Base-by-base conservation (phyloP, 23 red algal genomes). In the Gracilaria domingensis region DNA sequence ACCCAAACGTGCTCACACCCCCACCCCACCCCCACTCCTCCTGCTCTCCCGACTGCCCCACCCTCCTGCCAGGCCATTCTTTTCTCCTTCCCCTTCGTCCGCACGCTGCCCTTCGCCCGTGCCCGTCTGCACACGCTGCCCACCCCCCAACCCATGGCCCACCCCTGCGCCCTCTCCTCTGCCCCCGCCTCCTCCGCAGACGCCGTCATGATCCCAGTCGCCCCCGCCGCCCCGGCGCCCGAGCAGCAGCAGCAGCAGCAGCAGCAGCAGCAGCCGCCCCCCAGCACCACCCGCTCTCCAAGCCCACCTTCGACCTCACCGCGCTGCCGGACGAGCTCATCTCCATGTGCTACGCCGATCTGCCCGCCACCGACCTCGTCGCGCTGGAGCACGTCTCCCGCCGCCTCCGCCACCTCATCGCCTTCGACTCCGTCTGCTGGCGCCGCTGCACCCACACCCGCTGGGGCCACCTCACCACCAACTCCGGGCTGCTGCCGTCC, bases 241-340 rank as follows among this genome's bases (percentile, higher is more conserved):
- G n/a, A n/a, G n/a, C n/a, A n/a, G n/a, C n/a, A n/a, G n/a, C n/a
- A n/a, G n/a, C n/a, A n/a, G n/a, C n/a, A n/a, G n/a, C n/a, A n/a
- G n/a, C n/a, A n/a, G n/a, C n/a, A n/a, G n/a, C n/a, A n/a, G n/a
- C n/a, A n/a, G n/a, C n/a, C n/a, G n/a, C n/a, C n/a, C n/a, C n/a
- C n/a, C n/a, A n/a, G n/a, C n/a, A n/a, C n/a, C n/a, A n/a, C 34
- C 36, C 69, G 23, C 69, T 29, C 21, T 29, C 69, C 69, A 74
- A 37, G 34, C 69, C 69, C 69, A 42, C 72, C 72, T 77, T 77
- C 42, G 72, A 77, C 42, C 80, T 97, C 39, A 86, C 82, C n/a
- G 89, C 88, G 14, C 92, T 97, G 11, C 95, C 95, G 12, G 91
- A 97, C 33, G 95, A 97, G 81, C 61, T 97, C 40, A 86, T 97